Base-by-base conservation (phyloP, 2,329 filamentous ascomycete genomes). In the Endoconidiophora polonica region DNA sequence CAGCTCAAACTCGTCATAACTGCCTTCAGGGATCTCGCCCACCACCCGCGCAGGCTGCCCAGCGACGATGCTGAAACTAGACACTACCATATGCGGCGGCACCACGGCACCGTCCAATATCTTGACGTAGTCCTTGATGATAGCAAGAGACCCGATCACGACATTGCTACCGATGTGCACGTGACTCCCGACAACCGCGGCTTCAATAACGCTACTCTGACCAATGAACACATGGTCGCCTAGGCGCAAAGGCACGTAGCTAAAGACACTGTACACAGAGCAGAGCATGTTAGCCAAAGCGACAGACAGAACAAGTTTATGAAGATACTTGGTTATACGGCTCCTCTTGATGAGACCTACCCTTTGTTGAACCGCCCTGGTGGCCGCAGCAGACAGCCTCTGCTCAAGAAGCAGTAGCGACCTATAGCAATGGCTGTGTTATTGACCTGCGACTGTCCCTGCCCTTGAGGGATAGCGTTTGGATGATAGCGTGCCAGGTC, bases 181-280 rank as follows among this genome's bases (percentile, higher is more conserved):
- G 65, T 95, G 86, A 57, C 74, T 86, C 2, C 85, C 84, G 49
- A 98, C 77, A 36, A 77, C 76, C 5, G 87, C 86, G 0, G 90
- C 86, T 61, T 91, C 86, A 37, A 98, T 74, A 38, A 90, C 76
- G 37, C 79, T 79, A 33, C 71, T 69, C 59, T 77, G 73, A 52
- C 86, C 88, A 46, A 98, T 75, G 65, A 90, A 95, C 55, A 95
- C 88, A 66, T 96, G 90, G 63, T 95, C 88, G 43, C 87, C 87
- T 56, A 98, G 83, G 54, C 91, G 86, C 58, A 96, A 80, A 6
- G 88, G 88, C 64, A 90, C 90, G 66, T 88, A 86, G 40, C 80
- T 83, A 60, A 86, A 82, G 36, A 69, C 65, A 5, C 72, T 75
- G 52, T 26, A 14, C 12, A n/a, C 4, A 44, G 29, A 14, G 29